A percentile compares a stretch with the other conserved stretches of the same genome.
These are phyloP conservation scores for Mycena rebaudengoi DNA, from an alignment of 768 basidiomycete species.

Conservation along the genomic window DNA sequence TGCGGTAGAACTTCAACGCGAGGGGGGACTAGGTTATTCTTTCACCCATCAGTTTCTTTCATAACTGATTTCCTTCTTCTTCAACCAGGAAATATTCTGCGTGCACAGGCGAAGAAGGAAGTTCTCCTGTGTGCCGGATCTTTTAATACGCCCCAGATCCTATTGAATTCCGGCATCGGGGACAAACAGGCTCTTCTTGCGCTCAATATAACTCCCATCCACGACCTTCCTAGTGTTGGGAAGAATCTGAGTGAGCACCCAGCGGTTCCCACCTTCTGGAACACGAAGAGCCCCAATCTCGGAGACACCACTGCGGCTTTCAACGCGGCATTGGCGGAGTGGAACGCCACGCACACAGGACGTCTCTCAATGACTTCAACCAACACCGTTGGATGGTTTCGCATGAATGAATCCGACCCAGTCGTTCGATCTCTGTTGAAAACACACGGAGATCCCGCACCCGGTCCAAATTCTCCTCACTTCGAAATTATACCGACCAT, in stretches of 20 bases:
- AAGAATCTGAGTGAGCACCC: neutral
- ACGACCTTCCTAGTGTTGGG: neutral
- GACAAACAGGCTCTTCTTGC: neutral
- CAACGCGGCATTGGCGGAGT: neutral
- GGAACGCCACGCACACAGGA: neutral
- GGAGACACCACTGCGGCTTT: neutral
- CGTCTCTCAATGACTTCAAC: neutral
- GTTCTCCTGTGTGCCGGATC: constrained; percentile 36
- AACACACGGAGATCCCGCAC: constrained; percentile 15
- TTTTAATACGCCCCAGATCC: neutral
- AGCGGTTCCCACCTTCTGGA: neutral
- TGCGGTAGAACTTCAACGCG: neutral
- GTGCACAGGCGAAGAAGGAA: constrained; percentile 26
- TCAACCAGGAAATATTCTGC: neutral
- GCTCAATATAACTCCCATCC: neutral
- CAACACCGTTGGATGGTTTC: neutral
- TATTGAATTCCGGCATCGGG: neutral
- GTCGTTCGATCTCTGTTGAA: neutral
- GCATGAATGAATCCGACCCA: neutral
- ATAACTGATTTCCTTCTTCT: neutral
- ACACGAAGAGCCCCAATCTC: neutral
- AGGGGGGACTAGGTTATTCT: neutral
- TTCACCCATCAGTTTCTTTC: neutral
- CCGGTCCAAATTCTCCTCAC: constrained; percentile 19
- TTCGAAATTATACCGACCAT: constrained; percentile 24